These are phyloP conservation scores for Auriscalpium vulgare DNA, from an alignment of 768 basidiomycete genomes.

Conservation along the genomic window DNA sequence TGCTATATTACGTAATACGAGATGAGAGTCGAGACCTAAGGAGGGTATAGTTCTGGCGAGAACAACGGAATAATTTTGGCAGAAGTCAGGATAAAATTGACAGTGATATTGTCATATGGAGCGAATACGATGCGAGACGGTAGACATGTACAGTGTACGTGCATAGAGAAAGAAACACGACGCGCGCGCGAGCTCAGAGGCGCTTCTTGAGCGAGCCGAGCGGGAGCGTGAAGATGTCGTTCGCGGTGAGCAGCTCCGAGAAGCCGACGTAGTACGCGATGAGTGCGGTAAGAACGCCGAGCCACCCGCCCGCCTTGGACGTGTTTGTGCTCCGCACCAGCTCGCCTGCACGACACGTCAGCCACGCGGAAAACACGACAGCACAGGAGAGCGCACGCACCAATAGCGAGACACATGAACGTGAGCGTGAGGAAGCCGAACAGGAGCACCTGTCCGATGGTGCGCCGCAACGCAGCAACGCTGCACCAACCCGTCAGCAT, in stretches of 20 bases:
- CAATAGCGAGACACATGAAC: constrained; percentile 38
- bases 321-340: too few species aligned
- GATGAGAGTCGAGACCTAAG: too few species aligned
- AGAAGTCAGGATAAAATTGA: too few species aligned
- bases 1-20: too few species aligned
- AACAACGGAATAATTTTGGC: too few species aligned
- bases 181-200: neutral
- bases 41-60: too few species aligned
- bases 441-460: constrained; percentile 39
- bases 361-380: too few species aligned
- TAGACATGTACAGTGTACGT: too few species aligned
- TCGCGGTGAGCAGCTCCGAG: constrained; percentile 31
- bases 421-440: constrained; percentile 48
- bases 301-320: constrained; percentile 34
- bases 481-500: constrained; percentile 19
- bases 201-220: constrained; percentile 20
- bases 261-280: constrained; percentile 41
- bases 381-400: constrained; percentile 20
- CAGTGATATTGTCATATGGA: too few species aligned
- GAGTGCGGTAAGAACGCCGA: constrained; percentile 38
- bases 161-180: too few species aligned
- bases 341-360: too few species aligned
- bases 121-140: too few species aligned
- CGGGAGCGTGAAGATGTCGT: constrained; percentile 33
- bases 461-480: constrained; percentile 43